A percentile compares a stretch with the other conserved stretches of the same genome.
Conservation (phyloP, 2,329 filamentous ascomycete species). For the Trichophaea hybrida region DNA sequence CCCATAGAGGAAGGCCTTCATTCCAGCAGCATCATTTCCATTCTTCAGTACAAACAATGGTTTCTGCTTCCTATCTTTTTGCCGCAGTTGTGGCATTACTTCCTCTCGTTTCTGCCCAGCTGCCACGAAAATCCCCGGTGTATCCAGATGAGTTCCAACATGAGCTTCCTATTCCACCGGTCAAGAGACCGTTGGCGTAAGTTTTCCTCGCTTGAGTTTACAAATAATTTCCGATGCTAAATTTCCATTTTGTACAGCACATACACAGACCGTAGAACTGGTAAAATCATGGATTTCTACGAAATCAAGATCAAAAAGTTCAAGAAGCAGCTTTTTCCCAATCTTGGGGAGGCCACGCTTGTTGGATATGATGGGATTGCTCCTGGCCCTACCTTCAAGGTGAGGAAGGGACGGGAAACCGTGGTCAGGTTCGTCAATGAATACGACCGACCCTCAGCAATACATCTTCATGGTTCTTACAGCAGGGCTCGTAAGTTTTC, state of each 20-base stretch:
- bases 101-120: neutral
- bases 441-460: conserved; percentile 33
- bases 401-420: conserved; percentile 38
- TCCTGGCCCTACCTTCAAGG: conserved; percentile 41
- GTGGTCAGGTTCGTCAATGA: conserved; percentile 43
- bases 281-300: conserved; percentile 31
- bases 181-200: conserved; percentile 34
- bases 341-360: conserved; percentile 30
- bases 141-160: conserved; percentile 21
- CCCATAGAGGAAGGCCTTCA: neutral
- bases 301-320: conserved; percentile 31
- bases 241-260: conserved; percentile 21
- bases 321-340: conserved; percentile 31
- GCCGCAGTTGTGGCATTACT: neutral
- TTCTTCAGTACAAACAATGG: neutral
- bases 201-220: conserved; percentile 16
- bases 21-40: too few species aligned
- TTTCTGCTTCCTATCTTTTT: neutral
- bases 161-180: conserved; percentile 36
- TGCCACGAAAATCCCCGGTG: conserved; percentile 4
- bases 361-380: conserved; percentile 42
- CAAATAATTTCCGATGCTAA: neutral
- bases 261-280: conserved; percentile 31
- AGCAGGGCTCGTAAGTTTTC: conserved; percentile 26
- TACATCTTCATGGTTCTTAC: conserved; percentile 44